Conservation (phyloP, 371 early-diverging fungal species). For the Mortierella sp. region DNA sequence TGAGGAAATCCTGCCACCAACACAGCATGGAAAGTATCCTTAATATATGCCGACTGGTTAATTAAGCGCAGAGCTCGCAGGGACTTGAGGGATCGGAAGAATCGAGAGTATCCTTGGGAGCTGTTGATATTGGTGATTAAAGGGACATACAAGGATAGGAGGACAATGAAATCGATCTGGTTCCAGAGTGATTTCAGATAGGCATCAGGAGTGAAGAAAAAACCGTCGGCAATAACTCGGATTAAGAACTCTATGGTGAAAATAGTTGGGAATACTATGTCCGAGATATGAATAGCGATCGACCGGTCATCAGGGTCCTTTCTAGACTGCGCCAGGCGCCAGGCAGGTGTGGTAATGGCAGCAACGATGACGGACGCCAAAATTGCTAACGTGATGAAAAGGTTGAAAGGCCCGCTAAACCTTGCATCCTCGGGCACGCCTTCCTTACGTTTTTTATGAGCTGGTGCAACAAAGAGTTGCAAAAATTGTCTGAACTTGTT, state of each 20-base stretch:
- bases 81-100: conserved; percentile 74
- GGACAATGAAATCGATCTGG: conserved; percentile 74
- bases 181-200: conserved; percentile 77
- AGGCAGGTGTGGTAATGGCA: conserved; percentile 69
- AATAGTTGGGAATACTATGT: conserved; percentile 67
- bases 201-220: conserved; percentile 75
- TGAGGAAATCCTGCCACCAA: conserved; percentile 69
- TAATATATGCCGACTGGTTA: conserved; percentile 67
- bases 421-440: conserved; percentile 59
- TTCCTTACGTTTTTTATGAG: conserved; percentile 65
- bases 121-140: conserved; percentile 63
- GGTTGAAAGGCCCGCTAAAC: conserved; percentile 61
- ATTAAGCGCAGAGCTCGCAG: conserved; percentile 75
- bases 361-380: conserved; percentile 66
- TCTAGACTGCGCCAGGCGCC: conserved; percentile 59
- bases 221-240: conserved; percentile 76
- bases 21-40: conserved; percentile 72
- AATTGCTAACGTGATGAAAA: conserved; percentile 63
- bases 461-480: conserved; percentile 67
- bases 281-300: conserved; percentile 42
- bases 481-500: conserved; percentile 64
- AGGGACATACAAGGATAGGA: conserved; percentile 68
- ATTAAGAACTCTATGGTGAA: conserved; percentile 74
- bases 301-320: conserved; percentile 10
- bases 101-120: conserved; percentile 66